Conservation (phyloP, 2,329 filamentous ascomycete species). For the Pyricularia sp. region DNA sequence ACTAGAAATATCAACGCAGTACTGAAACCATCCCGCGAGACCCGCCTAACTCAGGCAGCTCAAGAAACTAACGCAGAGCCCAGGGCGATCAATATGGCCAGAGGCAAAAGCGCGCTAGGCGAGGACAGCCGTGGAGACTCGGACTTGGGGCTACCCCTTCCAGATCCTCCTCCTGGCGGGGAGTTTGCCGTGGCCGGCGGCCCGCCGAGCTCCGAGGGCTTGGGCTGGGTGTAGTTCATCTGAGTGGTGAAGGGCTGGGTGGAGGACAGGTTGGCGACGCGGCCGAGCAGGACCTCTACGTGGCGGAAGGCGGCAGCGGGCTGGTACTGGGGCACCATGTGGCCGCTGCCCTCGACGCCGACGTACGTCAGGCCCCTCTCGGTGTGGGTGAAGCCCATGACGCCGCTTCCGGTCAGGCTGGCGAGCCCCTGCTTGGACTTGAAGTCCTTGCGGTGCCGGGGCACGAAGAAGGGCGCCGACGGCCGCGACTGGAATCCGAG, state of each 20-base stretch:
- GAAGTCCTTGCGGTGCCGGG: constrained; percentile 41
- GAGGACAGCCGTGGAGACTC: neutral
- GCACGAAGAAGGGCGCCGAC: constrained; percentile 56
- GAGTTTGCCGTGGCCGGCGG: neutral
- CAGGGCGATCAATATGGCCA: neutral
- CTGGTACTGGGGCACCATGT: constrained; percentile 60
- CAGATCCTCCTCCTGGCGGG: neutral
- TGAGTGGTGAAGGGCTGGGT: constrained; percentile 25
- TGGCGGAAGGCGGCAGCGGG: constrained; percentile 62
- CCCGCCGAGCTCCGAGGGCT: neutral
- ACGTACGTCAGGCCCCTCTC: constrained; percentile 66
- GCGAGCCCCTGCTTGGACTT: neutral
- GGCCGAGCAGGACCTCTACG: constrained; percentile 64
- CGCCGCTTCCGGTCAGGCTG: constrained; percentile 47
- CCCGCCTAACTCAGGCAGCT: neutral
- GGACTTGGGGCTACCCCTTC: neutral
- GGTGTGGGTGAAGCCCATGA: constrained; percentile 56
- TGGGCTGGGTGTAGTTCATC: neutral
- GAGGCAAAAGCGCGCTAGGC: neutral
- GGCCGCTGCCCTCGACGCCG: constrained; percentile 52
- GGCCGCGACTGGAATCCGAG: constrained; percentile 28
- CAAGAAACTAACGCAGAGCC: neutral
- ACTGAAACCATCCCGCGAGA: neutral
- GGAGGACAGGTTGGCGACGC: constrained; percentile 46
- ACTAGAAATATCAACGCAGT: neutral